These are phyloP conservation scores for Penicillium brasilianum DNA, from an alignment of 2,329 filamentous ascomycete species.

Conservation along the genomic window DNA sequence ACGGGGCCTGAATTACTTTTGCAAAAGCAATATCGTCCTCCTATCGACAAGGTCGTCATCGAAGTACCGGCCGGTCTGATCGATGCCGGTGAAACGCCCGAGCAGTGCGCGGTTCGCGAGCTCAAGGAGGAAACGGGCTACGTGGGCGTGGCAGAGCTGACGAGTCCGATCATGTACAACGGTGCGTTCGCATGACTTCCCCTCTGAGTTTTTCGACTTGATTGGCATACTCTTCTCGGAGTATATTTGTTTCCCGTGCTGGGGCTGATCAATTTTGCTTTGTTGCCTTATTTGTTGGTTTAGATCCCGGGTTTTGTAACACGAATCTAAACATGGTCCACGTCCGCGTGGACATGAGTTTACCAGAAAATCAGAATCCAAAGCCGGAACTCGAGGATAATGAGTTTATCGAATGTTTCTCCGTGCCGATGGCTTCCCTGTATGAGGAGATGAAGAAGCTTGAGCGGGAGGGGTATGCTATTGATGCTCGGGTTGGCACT, in stretches of 20 bases:
- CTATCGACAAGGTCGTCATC: slow-evolving; percentile 62
- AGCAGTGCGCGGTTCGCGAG: slow-evolving; percentile 62
- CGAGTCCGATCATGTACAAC: slow-evolving; percentile 52
- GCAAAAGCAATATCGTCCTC: slow-evolving; percentile 65
- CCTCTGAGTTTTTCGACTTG: not conserved
- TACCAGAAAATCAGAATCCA: slow-evolving; percentile 71
- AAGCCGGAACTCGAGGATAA: slow-evolving; percentile 75
- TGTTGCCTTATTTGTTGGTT: not conserved
- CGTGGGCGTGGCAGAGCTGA: slow-evolving; percentile 54
- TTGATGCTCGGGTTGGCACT: slow-evolving; percentile 78
- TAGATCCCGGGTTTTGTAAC: slow-evolving; percentile 56
- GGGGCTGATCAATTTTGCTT: not conserved
- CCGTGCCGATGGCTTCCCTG: slow-evolving; percentile 65
- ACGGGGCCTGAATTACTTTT: slow-evolving; percentile 58
- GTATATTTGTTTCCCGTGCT: not conserved
- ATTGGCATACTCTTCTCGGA: not conserved
- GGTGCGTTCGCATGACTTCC: slow-evolving; percentile 37
- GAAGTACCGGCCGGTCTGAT: slow-evolving; percentile 66
- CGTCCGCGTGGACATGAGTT: slow-evolving; percentile 71
- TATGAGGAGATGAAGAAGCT: slow-evolving; percentile 70
- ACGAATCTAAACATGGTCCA: slow-evolving; percentile 65
- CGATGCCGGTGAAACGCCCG: slow-evolving; percentile 61
- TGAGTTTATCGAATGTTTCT: slow-evolving; percentile 82
- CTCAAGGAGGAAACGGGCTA: slow-evolving; percentile 68
- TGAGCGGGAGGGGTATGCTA: slow-evolving; percentile 73